A percentile compares a stretch with the other conserved stretches of the same genome.
phyloP scores from a whole-genome alignment of 169 alveolate genomes.

The Babesia bigemina region DNA sequence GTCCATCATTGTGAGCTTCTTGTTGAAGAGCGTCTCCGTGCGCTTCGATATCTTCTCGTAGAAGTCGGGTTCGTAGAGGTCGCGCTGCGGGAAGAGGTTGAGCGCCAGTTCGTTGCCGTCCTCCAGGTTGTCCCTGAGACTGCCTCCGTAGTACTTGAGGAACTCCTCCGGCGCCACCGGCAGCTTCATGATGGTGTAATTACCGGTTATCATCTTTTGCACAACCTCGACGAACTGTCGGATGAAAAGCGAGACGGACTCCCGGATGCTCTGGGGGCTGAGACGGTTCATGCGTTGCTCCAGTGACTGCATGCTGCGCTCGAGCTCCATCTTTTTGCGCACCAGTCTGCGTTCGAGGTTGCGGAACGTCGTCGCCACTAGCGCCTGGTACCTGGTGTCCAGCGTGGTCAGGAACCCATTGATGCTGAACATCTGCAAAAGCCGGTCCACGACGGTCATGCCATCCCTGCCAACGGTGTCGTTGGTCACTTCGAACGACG shows the following conservation, averaged over 20 bases:
- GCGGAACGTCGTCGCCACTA: constrained; percentile 77
- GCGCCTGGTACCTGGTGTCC: constrained; percentile 80
- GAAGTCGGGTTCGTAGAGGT: constrained; percentile 80
- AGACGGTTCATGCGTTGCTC: constrained; percentile 74
- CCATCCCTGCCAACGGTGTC: constrained; percentile 66
- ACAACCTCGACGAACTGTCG: constrained; percentile 83
- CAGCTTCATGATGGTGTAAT: constrained; percentile 82
- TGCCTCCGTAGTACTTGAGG: constrained; percentile 83
- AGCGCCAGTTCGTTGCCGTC: constrained; percentile 84
- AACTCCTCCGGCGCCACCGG: constrained; percentile 82
- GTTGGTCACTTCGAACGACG: constrained; percentile 18
- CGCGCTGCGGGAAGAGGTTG: constrained; percentile 80
- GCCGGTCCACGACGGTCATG: constrained; percentile 67
- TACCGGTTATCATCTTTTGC: constrained; percentile 85
- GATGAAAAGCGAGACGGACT: constrained; percentile 78
- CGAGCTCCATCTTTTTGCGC: constrained; percentile 77
- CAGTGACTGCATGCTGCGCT: constrained; percentile 68
- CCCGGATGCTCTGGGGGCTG: constrained; percentile 76
- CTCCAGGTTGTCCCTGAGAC: constrained; percentile 80
- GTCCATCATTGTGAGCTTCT: constrained; percentile 71
- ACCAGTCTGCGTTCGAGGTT: constrained; percentile 77
- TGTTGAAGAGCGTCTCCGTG: constrained; percentile 64
- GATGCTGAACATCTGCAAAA: constrained; percentile 72
- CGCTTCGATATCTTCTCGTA: constrained; percentile 68
- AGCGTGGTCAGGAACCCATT: constrained; percentile 78